Conservation (phyloP, 495 filamentous ascomycete species). For the Xylaria bambusicola region DNA sequence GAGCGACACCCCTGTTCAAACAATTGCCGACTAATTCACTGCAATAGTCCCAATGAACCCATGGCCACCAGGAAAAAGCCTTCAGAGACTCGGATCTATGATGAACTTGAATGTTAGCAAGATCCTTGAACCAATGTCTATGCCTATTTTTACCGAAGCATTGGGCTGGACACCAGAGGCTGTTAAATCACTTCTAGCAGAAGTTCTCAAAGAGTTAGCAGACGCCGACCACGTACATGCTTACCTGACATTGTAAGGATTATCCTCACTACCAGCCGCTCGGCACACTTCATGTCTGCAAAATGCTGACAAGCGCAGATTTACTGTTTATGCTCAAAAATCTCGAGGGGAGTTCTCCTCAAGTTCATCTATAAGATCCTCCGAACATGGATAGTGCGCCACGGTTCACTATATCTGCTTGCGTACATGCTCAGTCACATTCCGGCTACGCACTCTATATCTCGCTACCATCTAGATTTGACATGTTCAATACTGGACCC, state of each 20-base stretch:
- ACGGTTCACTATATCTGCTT: neutral
- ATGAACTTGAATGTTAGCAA: slow-evolving; percentile 9
- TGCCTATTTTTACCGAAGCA: slow-evolving; percentile 12
- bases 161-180: slow-evolving; percentile 17
- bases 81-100: slow-evolving; percentile 14
- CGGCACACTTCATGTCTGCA: neutral
- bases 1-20: neutral
- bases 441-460: too few relatives aligned
- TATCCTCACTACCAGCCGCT: neutral
- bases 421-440: too few relatives aligned
- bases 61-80: slow-evolving; percentile 14
- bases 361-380: slow-evolving; percentile 7
- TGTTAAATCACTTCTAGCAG: neutral
- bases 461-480: too few relatives aligned
- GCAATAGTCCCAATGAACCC: slow-evolving; percentile 14
- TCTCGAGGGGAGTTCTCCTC: slow-evolving; percentile 7
- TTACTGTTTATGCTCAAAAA: slow-evolving; percentile 17
- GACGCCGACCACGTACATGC: slow-evolving; percentile 8
- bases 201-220: slow-evolving; percentile 16
- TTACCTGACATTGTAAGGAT: slow-evolving; percentile 13
- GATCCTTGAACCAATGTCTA: slow-evolving; percentile 16
- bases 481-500: too few relatives aligned
- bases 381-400: neutral
- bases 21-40: neutral
- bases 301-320: slow-evolving; percentile 4